Conservation (phyloP, 176 grass and related monocot species). For the Chrysopogon serrulatus region DNA sequence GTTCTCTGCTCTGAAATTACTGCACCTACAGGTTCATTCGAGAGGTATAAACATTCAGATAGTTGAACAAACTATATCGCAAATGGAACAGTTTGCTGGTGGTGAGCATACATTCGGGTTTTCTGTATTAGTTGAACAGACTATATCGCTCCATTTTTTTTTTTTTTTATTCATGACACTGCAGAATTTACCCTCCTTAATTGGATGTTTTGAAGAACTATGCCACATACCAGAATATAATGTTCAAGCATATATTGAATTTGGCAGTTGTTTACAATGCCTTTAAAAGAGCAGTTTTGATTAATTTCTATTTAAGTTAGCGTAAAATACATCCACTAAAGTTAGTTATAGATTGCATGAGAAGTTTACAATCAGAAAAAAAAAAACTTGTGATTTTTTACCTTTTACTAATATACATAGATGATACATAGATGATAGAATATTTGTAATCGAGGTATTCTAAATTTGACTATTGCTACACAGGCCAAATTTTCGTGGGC, state of each 20-base stretch:
- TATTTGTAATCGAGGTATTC: neutral
- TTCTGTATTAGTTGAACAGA: neutral
- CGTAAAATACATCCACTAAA: neutral
- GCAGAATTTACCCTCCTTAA: neutral
- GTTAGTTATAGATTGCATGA: neutral
- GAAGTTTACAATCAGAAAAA: neutral
- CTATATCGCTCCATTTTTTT: neutral
- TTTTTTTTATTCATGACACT: neutral
- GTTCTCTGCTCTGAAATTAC: constrained; percentile 4
- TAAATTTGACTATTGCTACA: neutral
- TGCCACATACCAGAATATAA: neutral
- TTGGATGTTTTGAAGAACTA: neutral
- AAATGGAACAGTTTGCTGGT: constrained; percentile 48
- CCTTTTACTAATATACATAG: no score
- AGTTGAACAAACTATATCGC: constrained; percentile 72
- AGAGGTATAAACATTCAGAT: constrained; percentile 62
- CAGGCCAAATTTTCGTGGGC: neutral
- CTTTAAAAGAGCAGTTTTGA: neutral
- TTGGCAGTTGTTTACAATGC: neutral
- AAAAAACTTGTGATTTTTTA: neutral
- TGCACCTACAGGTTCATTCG: constrained; percentile 65
- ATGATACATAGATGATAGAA: neutral
- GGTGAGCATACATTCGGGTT: constrained; percentile 38
- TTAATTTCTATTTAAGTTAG: neutral
- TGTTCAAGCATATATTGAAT: neutral